A percentile compares a stretch with the other conserved stretches of the same genome.
Conservation (phyloP, 2,329 filamentous ascomycete genomes). For the Fusarium begoniae region DNA sequence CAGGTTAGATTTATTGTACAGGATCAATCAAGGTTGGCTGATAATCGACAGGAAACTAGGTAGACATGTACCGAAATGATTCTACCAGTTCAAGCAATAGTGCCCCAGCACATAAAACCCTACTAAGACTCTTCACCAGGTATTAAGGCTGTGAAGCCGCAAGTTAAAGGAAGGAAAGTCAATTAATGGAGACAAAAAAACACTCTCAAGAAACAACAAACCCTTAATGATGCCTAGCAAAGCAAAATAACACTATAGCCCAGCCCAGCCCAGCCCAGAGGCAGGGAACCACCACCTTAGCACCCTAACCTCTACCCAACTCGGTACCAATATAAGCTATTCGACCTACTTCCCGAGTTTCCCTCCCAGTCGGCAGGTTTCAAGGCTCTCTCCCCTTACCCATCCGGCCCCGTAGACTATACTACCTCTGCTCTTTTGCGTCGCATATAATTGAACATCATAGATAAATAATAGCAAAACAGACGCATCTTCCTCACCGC, state of each 20-base stretch:
- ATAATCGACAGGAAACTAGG: background rate
- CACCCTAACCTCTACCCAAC: slow-evolving; percentile 1
- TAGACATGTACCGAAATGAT: background rate
- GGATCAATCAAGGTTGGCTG: background rate
- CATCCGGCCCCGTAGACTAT: background rate
- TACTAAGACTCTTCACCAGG: background rate
- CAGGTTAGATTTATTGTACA: background rate
- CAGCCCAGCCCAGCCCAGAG: slow-evolving; percentile 2
- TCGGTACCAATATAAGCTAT: background rate
- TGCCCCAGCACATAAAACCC: background rate
- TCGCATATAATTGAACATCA: background rate
- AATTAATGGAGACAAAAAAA: slow-evolving; percentile 26
- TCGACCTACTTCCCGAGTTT: background rate
- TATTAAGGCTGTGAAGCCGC: background rate
- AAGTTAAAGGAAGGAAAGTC: slow-evolving; percentile 13
- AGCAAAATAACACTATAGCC: slow-evolving; percentile 12
- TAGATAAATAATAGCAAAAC: slow-evolving; percentile 15
- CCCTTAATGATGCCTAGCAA: slow-evolving; percentile 19
- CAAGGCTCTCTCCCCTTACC: background rate
- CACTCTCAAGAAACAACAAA: slow-evolving; percentile 25
- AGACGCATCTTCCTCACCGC: slow-evolving; percentile 12
- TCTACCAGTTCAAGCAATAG: background rate
- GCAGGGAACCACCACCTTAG: slow-evolving; percentile 4
- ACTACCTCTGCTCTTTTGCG: background rate
- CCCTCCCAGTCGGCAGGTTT: background rate